Evolutionary conservation across 768 basidiomycete species (phyloP).

Genomic region (Russula earlei): DNA sequence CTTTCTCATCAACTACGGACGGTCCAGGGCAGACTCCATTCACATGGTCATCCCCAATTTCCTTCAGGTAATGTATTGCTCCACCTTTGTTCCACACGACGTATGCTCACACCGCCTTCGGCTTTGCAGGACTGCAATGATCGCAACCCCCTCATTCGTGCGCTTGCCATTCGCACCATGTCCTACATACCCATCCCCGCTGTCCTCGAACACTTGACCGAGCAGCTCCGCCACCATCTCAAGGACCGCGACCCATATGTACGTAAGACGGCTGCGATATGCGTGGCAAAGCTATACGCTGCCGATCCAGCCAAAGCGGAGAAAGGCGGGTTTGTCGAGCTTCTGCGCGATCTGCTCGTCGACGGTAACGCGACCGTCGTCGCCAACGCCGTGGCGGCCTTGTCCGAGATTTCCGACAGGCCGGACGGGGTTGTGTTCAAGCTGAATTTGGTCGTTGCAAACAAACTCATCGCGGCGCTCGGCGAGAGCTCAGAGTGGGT

Average conservation of each 20-base stretch:
- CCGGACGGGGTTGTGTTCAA: constrained; percentile 91
- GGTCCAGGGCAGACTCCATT: constrained; percentile 88
- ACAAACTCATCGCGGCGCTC: constrained; percentile 83
- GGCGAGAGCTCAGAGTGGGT: constrained; percentile 96
- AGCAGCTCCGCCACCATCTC: constrained; percentile 85
- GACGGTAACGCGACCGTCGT: constrained; percentile 96
- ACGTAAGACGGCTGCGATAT: constrained; percentile 96
- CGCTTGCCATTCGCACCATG: constrained; percentile 97
- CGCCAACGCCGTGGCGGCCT: constrained; percentile 90
- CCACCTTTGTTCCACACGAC: not conserved
- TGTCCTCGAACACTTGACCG: constrained; percentile 76
- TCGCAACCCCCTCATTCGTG: constrained; percentile 92
- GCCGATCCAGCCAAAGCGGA: constrained; percentile 84
- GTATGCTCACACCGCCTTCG: constrained; percentile 14
- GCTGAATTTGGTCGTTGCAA: constrained; percentile 78
- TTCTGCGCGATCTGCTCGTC: constrained; percentile 84
- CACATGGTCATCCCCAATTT: constrained; percentile 28
- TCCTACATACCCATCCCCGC: constrained; percentile 93
- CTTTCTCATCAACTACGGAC: constrained; percentile 93
- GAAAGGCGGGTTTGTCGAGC: constrained; percentile 81
- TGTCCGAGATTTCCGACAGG: constrained; percentile 94
- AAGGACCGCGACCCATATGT: constrained; percentile 97
- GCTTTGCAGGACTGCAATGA: constrained; percentile 92
- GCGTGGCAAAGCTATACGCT: constrained; percentile 90
- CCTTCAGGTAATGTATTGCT: constrained; percentile 14